phyloP scores from a whole-genome alignment of 805 yeast genomes.

The Kuraishia piskuri region DNA sequence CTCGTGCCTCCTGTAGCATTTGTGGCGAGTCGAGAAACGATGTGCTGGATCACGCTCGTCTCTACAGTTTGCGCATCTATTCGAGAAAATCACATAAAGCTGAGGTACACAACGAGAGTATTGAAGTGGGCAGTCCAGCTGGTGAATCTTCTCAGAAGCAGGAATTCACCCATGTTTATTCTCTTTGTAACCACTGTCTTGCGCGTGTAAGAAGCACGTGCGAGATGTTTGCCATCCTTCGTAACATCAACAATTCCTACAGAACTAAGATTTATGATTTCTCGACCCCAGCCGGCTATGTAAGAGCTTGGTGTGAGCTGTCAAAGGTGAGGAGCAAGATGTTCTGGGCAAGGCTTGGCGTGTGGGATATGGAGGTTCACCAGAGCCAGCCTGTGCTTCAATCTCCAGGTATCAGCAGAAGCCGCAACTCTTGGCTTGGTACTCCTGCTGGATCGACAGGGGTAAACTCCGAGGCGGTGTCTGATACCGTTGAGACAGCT shows the following conservation, averaged over 20 bases:
- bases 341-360: constrained; percentile 79
- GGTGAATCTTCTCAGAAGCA: constrained; percentile 2
- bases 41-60: constrained; percentile 66
- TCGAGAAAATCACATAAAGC: constrained; percentile 10
- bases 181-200: constrained; percentile 78
- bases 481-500: background rate
- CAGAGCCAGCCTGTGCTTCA: background rate
- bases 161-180: constrained; percentile 36
- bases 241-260: constrained; percentile 40
- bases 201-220: constrained; percentile 73
- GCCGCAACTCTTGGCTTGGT: background rate
- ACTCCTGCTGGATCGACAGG: background rate
- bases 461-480: background rate
- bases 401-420: background rate
- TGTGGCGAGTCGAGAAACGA: constrained; percentile 77
- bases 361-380: constrained; percentile 45
- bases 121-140: background rate
- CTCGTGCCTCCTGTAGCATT: constrained; percentile 65
- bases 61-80: constrained; percentile 55
- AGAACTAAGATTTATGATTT: constrained; percentile 50
- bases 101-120: constrained; percentile 4
- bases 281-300: constrained; percentile 25
- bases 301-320: constrained; percentile 55
- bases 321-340: constrained; percentile 59
- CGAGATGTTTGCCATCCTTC: constrained; percentile 70